Percentiles rank a stretch among this genome's conserved stretches.
These are phyloP conservation scores for Calonectria fujianensis DNA, from an alignment of 2,329 filamentous ascomycete genomes.

Conservation along the genomic window DNA sequence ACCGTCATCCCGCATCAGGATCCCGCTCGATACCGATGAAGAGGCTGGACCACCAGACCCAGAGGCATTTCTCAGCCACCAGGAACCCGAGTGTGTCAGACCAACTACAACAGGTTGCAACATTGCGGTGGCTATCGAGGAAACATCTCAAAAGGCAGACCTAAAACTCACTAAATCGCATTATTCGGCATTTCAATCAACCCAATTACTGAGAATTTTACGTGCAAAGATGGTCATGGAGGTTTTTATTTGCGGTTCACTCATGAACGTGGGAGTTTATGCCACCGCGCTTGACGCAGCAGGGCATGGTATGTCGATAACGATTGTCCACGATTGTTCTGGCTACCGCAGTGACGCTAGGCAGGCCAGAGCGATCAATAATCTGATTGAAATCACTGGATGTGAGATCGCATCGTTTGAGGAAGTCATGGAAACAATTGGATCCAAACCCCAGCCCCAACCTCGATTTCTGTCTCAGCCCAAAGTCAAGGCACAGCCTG, in stretches of 20 bases:
- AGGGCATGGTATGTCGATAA: constrained; percentile 90
- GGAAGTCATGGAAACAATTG: constrained; percentile 70
- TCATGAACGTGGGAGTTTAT: constrained; percentile 92
- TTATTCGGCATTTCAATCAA: constrained; percentile 91
- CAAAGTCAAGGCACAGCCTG: constrained; percentile 17
- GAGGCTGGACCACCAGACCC: constrained; percentile 52
- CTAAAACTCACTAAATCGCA: constrained; percentile 79
- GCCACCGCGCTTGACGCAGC: constrained; percentile 95
- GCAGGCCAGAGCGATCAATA: constrained; percentile 81
- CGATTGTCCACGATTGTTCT: constrained; percentile 90
- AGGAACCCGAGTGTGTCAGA: constrained; percentile 65
- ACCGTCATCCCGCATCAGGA: constrained; percentile 41
- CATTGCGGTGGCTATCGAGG: constrained; percentile 65
- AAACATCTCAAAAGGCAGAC: constrained; percentile 69
- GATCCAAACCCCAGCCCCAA: constrained; percentile 39
- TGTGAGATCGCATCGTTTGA: constrained; percentile 78
- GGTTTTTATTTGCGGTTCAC: constrained; percentile 89
- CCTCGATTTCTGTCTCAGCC: not conserved
- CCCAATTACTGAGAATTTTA: constrained; percentile 83
- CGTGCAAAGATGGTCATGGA: constrained; percentile 93
- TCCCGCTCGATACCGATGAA: constrained; percentile 40
- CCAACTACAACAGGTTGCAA: constrained; percentile 67
- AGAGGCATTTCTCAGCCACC: constrained; percentile 69
- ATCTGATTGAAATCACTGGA: constrained; percentile 84
- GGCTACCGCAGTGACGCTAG: constrained; percentile 83